phyloP scores from a whole-genome alignment of 345 rosid species.

The Excoecaria cochinchinensis region DNA sequence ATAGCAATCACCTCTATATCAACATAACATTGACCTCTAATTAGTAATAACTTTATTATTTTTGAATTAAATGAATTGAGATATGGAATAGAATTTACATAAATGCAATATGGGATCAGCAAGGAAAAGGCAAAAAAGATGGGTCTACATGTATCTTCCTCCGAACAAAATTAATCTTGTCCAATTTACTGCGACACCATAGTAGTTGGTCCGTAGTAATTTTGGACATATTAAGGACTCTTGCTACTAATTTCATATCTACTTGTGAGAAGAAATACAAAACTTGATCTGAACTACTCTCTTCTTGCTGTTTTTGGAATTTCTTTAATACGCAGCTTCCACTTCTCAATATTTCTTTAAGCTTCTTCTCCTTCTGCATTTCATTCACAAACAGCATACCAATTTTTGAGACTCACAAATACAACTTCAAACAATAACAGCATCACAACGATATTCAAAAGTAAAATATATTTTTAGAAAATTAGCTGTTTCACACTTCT shows the following conservation, averaged over 20 bases:
- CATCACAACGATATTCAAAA: no score
- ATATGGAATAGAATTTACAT: not conserved
- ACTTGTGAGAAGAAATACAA: constrained; percentile 85
- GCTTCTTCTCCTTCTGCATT: constrained; percentile 66
- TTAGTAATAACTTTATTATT: not conserved
- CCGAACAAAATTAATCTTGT: constrained; percentile 58
- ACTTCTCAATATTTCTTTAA: constrained; percentile 50
- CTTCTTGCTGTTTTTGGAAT: constrained; percentile 42
- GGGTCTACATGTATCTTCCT: constrained; percentile 74
- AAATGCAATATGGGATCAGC: constrained; percentile 24
- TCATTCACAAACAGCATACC: not conserved
- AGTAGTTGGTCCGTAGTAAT: constrained; percentile 65
- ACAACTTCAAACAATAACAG: no score
- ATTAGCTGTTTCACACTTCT: no score
- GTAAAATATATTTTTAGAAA: no score
- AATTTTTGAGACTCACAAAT: no score
- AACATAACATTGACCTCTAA: no score
- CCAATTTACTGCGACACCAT: constrained; percentile 75
- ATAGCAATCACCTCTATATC: no score
- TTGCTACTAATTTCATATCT: constrained; percentile 80
- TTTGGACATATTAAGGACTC: constrained; percentile 80
- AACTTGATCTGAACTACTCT: constrained; percentile 52
- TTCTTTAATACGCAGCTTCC: constrained; percentile 57
- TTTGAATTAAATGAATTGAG: not conserved
- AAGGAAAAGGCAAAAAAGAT: constrained; percentile 74